phyloP scores from a whole-genome alignment of 2,329 filamentous ascomycete species.

The Penicillium italicum region DNA sequence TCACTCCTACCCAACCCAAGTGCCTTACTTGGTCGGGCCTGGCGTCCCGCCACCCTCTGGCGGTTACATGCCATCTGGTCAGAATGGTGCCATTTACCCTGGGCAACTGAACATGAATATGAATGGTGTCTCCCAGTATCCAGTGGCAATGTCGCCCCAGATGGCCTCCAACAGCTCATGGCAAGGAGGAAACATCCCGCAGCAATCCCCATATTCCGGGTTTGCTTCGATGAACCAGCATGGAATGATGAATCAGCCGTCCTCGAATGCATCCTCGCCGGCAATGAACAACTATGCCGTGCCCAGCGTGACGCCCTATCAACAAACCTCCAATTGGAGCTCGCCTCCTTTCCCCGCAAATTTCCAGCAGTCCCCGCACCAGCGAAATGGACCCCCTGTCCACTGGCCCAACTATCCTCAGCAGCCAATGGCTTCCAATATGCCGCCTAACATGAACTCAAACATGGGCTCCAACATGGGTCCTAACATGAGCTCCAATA shows the following conservation, averaged over 20 bases:
- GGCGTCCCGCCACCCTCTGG: constrained; percentile 33
- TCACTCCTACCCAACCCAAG: constrained; percentile 28
- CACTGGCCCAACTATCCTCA: constrained; percentile 38
- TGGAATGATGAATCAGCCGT: constrained; percentile 36
- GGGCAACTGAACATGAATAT: constrained; percentile 26
- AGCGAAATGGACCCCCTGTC: constrained; percentile 38
- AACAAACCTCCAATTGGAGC: constrained; percentile 33
- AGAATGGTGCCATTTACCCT: constrained; percentile 33
- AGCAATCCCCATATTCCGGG: constrained; percentile 37
- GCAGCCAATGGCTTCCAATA: constrained; percentile 26
- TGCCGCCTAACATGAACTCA: constrained; percentile 44
- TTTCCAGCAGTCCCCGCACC: constrained; percentile 34
- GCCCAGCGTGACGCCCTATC: constrained; percentile 33
- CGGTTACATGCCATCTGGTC: constrained; percentile 31
- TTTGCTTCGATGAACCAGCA: constrained; percentile 40
- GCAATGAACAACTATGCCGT: constrained; percentile 38
- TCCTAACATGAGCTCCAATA: constrained; percentile 31
- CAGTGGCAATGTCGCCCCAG: constrained; percentile 35
- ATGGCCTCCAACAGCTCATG: constrained; percentile 34
- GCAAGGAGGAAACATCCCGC: constrained; percentile 35
- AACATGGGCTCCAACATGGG: constrained; percentile 40
- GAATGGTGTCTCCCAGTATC: constrained; percentile 34
- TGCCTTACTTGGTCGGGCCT: constrained; percentile 38
- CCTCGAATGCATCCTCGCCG: constrained; percentile 38
- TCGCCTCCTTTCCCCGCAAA: constrained; percentile 32